A percentile compares a stretch with the other conserved stretches of the same genome.
These are phyloP conservation scores for Hypoxylon sp. DNA, from an alignment of 2,329 filamentous ascomycete genomes.

Conservation along the genomic window DNA sequence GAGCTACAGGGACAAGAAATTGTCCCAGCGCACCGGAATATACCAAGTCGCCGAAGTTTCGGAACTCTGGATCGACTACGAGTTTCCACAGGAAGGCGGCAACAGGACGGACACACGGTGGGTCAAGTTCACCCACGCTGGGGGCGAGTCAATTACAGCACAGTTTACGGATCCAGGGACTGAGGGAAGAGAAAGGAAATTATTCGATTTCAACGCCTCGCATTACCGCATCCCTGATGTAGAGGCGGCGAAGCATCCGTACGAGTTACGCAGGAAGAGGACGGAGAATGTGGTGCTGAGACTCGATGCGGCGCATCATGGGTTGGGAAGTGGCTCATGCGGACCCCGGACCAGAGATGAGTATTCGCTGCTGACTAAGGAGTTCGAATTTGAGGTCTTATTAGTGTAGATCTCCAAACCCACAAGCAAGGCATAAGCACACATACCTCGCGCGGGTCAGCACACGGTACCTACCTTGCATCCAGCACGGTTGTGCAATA, in stretches of 20 bases:
- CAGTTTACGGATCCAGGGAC: constrained; percentile 49
- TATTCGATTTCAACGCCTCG: constrained; percentile 70
- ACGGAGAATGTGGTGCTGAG: constrained; percentile 69
- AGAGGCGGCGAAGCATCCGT: constrained; percentile 73
- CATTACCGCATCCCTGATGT: constrained; percentile 68
- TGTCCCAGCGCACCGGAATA: constrained; percentile 70
- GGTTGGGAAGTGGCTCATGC: constrained; percentile 74
- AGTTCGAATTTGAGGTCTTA: constrained; percentile 61
- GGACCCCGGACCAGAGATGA: constrained; percentile 68
- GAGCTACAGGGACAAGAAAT: constrained; percentile 77
- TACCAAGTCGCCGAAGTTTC: constrained; percentile 62
- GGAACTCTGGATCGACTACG: constrained; percentile 73
- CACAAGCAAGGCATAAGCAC: background rate
- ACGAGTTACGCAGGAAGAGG: constrained; percentile 69
- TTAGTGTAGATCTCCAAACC: constrained; percentile 55
- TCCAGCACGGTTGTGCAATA: background rate
- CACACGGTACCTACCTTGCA: background rate
- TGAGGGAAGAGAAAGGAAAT: constrained; percentile 55
- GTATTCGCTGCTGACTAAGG: constrained; percentile 61
- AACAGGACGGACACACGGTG: constrained; percentile 76
- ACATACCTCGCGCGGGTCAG: constrained; percentile 35
- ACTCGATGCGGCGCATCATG: constrained; percentile 73
- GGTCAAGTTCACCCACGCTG: constrained; percentile 61
- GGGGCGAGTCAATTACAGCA: constrained; percentile 49
- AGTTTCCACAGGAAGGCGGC: constrained; percentile 77